These are phyloP conservation scores for Picea glauca DNA, from an alignment of 75 land plant species.

Conservation along the genomic window DNA sequence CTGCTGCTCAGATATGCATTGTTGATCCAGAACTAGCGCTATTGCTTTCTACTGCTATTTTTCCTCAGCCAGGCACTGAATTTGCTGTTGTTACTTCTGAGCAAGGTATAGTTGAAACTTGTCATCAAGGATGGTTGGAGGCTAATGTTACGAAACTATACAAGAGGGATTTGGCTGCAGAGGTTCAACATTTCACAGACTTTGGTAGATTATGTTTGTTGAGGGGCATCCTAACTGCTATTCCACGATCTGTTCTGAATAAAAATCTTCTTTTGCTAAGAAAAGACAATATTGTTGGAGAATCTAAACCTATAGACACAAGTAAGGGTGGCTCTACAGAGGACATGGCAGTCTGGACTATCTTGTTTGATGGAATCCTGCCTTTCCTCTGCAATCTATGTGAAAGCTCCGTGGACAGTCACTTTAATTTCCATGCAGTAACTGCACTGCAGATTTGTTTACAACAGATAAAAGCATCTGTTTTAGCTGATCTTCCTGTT, in stretches of 20 bases:
- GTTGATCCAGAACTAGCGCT: constrained; percentile 41
- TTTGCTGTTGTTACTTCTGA: constrained; percentile 10
- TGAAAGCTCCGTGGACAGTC: constrained; percentile 90
- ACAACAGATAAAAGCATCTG: constrained; percentile 91
- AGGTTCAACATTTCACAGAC: constrained; percentile 52
- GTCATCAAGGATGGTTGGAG: constrained; percentile 15
- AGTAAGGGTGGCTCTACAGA: constrained; percentile 5
- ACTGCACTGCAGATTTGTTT: constrained; percentile 95
- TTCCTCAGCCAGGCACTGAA: constrained; percentile 23
- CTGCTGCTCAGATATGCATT: constrained; percentile 67
- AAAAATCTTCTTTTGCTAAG: constrained; percentile 15
- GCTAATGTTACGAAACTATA: constrained; percentile 18
- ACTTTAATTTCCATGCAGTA: constrained; percentile 94
- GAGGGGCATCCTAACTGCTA: constrained; percentile 86
- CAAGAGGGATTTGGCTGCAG: constrained; percentile 33
- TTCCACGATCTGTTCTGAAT: constrained; percentile 66
- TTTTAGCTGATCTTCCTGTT: constrained; percentile 32
- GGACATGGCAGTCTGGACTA: constrained; percentile 37
- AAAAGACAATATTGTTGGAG: background rate
- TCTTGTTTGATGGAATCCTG: constrained; percentile 80
- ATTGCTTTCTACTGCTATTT: constrained; percentile 54
- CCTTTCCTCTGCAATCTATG: constrained; percentile 77
- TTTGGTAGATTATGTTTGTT: constrained; percentile 85
- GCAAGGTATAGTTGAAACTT: constrained; percentile 6
- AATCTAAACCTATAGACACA: background rate